Percentiles rank a stretch among this genome's conserved stretches.
Evolutionary conservation across 2,329 filamentous ascomycete genomes (phyloP).

Genomic region (Botrytis pseudocinerea): DNA sequence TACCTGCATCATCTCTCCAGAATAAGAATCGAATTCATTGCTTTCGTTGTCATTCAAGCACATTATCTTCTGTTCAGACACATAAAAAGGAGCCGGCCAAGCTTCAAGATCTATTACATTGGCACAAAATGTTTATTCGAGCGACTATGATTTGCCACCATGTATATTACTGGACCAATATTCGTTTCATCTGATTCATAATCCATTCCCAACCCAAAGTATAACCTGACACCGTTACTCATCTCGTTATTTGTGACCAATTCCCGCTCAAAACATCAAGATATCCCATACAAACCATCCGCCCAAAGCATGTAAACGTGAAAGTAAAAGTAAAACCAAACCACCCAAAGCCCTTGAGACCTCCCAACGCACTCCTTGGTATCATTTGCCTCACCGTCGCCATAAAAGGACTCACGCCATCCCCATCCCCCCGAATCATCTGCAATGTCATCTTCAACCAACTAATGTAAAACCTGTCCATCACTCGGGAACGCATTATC

Average conservation of each 20-base stretch:
- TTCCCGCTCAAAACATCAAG: neutral
- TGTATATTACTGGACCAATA: neutral
- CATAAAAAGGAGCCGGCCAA: no score
- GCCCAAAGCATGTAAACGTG: neutral
- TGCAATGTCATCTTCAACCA: neutral
- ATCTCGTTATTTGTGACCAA: neutral
- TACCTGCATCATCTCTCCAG: neutral
- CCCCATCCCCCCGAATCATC: neutral
- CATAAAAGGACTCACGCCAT: neutral
- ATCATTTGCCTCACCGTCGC: neutral
- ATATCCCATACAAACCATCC: neutral
- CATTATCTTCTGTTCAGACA: neutral
- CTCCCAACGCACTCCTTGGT: neutral
- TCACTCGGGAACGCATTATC: conserved; percentile 41
- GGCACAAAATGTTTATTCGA: neutral
- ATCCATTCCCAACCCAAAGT: neutral
- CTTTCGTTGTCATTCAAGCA: neutral
- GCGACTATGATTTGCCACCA: neutral
- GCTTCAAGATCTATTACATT: neutral
- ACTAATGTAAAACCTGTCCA: conserved; percentile 16
- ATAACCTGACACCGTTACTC: neutral
- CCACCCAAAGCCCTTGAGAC: neutral
- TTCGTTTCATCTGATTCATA: neutral
- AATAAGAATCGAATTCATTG: neutral
- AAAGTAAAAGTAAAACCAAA: neutral